A percentile compares a stretch with the other conserved stretches of the same genome.
These are phyloP conservation scores for Solanum etuberosum DNA, from an alignment of 257 asterid species.

Conservation along the genomic window DNA sequence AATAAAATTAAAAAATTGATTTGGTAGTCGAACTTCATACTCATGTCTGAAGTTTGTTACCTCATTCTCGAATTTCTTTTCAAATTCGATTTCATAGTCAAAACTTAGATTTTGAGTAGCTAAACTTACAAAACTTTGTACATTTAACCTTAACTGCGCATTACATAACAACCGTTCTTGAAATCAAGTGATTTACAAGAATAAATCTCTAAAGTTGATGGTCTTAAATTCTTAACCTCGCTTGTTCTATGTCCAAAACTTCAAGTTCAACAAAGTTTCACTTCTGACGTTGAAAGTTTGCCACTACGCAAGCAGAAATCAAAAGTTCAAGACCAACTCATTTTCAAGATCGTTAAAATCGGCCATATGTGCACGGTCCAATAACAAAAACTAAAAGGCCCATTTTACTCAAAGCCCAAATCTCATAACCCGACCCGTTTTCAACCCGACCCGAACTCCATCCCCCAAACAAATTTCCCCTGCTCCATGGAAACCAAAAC, in stretches of 20 bases:
- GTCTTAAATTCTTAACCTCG: background rate
- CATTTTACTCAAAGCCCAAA: background rate
- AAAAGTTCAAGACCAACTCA: background rate
- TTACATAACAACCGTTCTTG: background rate
- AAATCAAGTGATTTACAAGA: background rate
- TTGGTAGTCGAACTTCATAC: background rate
- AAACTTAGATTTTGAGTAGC: no score
- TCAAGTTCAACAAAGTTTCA: background rate
- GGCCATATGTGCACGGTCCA: background rate
- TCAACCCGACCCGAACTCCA: background rate
- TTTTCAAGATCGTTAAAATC: background rate
- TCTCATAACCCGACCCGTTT: background rate
- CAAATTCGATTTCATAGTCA: background rate
- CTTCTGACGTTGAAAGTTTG: background rate
- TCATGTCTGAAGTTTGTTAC: background rate
- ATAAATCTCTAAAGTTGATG: background rate
- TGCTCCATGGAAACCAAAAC: conserved; percentile 7
- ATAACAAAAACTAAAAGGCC: background rate
- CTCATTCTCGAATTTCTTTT: background rate
- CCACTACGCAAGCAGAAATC: background rate
- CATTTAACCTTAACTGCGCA: background rate
- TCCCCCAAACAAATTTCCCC: background rate
- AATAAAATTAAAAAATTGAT: no score
- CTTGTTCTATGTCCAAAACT: background rate
- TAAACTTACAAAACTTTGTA: background rate